A percentile compares a stretch with the other conserved stretches of the same genome.
Evolutionary conservation across 176 grass and related monocot genomes (phyloP).

Genomic region (Typha latifolia): DNA sequence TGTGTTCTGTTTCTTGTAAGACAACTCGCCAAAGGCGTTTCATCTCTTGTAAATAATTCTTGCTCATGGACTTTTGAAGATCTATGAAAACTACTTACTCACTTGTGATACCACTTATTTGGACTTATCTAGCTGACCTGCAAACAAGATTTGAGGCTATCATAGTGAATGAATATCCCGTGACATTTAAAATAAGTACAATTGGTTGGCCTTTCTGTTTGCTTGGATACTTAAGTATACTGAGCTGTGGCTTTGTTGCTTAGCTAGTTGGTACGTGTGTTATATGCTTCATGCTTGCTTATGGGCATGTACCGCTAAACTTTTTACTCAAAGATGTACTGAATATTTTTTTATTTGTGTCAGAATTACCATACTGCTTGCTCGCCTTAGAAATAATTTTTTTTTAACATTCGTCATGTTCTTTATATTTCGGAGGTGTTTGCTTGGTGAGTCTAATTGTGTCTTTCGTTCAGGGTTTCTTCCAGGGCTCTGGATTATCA

Average conservation of each 20-base stretch:
- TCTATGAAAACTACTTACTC: constrained; percentile 36
- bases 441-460: constrained; percentile 53
- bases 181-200: constrained; percentile 6
- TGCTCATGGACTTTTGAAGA: constrained; percentile 40
- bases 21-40: constrained; percentile 87
- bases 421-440: constrained; percentile 15
- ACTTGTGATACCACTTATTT: constrained; percentile 15
- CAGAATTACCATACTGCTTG: constrained; percentile 18
- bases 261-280: constrained; percentile 11
- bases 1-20: constrained; percentile 99
- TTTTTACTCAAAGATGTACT: constrained; percentile 8
- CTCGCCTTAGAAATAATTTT: constrained; percentile 11
- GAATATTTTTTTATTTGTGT: constrained; percentile 7
- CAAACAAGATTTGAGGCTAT: constrained; percentile 16
- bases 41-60: constrained; percentile 60
- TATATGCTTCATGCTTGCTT: constrained; percentile 13
- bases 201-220: not conserved
- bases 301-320: constrained; percentile 20
- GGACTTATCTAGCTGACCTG: constrained; percentile 8
- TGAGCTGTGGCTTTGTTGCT: constrained; percentile 11
- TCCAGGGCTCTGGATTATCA: constrained; percentile 53
- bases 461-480: constrained; percentile 82
- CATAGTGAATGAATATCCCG: constrained; percentile 7
- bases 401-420: constrained; percentile 12
- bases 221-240: constrained; percentile 1